Evolutionary conservation across 768 basidiomycete species (phyloP), one percentile per base, ranked within the genome.

Genomic region (Rhizopogon vinicolor): DNA sequence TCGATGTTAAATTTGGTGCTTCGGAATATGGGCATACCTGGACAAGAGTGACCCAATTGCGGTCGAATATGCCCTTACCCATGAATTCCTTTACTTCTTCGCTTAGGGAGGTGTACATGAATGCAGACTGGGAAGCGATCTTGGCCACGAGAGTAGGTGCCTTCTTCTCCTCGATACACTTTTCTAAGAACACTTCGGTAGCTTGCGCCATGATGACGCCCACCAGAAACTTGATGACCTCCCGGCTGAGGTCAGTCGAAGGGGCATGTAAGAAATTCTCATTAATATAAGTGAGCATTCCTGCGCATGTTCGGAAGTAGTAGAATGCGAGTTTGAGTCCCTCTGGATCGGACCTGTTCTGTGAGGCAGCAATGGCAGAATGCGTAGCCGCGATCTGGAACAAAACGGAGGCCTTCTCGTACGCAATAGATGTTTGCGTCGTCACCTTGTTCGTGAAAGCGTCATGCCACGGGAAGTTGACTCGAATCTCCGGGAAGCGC

Each of bases 261-360:
- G 97, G 97, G 0, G 96, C 97, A 64, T 99, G 97, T 0, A 99
- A 76, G 70, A 99, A 99, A 80, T 99, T 98, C 72, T 99, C 97
- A 74, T 98, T 98, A 77, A 99, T 94, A 69, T 98, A 99, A 6
- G 87, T 93, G 65, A 98, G 84, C 93, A 99, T 97, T 18, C 97
- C 97, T 2, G 95, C 92, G 41, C 90, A 86, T 10, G 89, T 85
- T 16, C 89, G 78, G 63, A 93, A 91, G 72, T 93, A 95, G 72
- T 92, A 84, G 75, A 97, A 99, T 0, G 96, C 85, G 35, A 93
- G 84, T 72, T 97, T 98, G 63, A 93, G 71, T 18, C 95, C 94
- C 69, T 98, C 93, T 1, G 93, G 91, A 53, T 93, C 89, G 0
- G 87, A 85, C 52, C 93, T 80, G 65, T 85, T 89, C 74, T 95